phyloP scores from a whole-genome alignment of 2,329 filamentous ascomycete genomes.

The Fonsecaea pugnacius region DNA sequence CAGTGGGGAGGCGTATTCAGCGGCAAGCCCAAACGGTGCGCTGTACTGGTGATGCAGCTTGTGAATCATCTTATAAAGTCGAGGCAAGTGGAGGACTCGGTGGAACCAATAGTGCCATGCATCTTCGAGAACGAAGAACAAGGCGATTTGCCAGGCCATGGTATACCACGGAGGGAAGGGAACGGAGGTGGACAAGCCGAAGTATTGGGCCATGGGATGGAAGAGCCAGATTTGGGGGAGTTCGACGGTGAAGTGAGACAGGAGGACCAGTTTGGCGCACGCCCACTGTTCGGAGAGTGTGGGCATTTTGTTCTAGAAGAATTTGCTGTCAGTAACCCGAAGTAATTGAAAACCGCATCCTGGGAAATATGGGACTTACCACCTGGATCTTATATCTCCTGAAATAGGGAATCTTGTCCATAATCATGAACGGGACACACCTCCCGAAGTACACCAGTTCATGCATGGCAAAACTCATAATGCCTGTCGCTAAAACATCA shows the following conservation, averaged over 20 bases:
- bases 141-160: slow-evolving; percentile 86
- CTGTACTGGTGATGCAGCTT: slow-evolving; percentile 99
- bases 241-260: slow-evolving; percentile 97
- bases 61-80: slow-evolving; percentile 94
- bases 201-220: slow-evolving; percentile 92
- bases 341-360: not conserved
- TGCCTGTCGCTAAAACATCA: slow-evolving; percentile 91
- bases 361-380: slow-evolving; percentile 54
- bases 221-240: slow-evolving; percentile 85
- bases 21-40: slow-evolving; percentile 92
- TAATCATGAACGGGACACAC: slow-evolving; percentile 86
- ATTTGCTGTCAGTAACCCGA: slow-evolving; percentile 17
- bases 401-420: slow-evolving; percentile 85
- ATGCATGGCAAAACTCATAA: slow-evolving; percentile 97
- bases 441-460: slow-evolving; percentile 94
- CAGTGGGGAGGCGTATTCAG: slow-evolving; percentile 96
- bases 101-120: slow-evolving; percentile 99
- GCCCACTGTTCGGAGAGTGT: slow-evolving; percentile 93
- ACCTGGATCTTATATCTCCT: slow-evolving; percentile 93
- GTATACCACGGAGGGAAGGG: slow-evolving; percentile 85
- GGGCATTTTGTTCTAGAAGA: slow-evolving; percentile 73
- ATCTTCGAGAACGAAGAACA: slow-evolving; percentile 97
- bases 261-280: slow-evolving; percentile 87
- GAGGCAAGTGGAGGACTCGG: slow-evolving; percentile 88
- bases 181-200: slow-evolving; percentile 83